phyloP scores from a whole-genome alignment of 2,329 filamentous ascomycete genomes.

The Simplicillium aogashimaense region DNA sequence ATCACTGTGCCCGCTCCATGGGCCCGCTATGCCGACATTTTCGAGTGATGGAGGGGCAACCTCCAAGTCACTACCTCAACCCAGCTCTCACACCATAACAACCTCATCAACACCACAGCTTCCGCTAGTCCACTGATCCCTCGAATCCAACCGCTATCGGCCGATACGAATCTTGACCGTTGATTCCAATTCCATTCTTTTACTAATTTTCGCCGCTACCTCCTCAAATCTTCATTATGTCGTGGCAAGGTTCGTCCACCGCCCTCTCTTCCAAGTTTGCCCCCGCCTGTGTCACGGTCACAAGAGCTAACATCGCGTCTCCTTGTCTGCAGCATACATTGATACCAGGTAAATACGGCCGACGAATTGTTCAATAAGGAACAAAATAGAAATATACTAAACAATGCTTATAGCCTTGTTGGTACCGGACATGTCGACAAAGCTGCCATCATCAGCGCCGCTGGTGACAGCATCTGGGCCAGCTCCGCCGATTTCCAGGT shows the following conservation, averaged over 20 bases:
- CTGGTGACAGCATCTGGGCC: conserved; percentile 76
- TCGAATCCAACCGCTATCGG: too few species aligned
- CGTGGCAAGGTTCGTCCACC: conserved; percentile 57
- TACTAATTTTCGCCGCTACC: conserved; percentile 3
- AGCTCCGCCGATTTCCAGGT: conserved; percentile 62
- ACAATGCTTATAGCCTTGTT: conserved; percentile 54
- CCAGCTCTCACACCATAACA: too few species aligned
- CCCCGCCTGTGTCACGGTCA: conserved; percentile 13
- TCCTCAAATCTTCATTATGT: conserved; percentile 39
- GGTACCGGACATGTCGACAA: conserved; percentile 71
- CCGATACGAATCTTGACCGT: too few species aligned
- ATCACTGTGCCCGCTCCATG: too few species aligned
- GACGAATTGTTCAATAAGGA: background rate
- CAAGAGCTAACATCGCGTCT: conserved; percentile 9
- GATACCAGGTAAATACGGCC: conserved; percentile 34
- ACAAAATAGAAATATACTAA: conserved; percentile 10
- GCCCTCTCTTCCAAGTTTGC: conserved; percentile 12
- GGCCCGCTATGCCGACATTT: too few species aligned
- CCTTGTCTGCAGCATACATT: conserved; percentile 33
- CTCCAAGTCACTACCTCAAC: too few species aligned
- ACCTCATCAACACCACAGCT: too few species aligned
- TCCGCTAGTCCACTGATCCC: too few species aligned
- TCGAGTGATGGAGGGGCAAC: too few species aligned
- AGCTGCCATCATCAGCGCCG: conserved; percentile 72
- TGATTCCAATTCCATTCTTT: background rate